Evolutionary conservation across 305 asterid species (phyloP), one percentile per base, ranked within the genome.

Genomic region (Rubia tinctorum): DNA sequence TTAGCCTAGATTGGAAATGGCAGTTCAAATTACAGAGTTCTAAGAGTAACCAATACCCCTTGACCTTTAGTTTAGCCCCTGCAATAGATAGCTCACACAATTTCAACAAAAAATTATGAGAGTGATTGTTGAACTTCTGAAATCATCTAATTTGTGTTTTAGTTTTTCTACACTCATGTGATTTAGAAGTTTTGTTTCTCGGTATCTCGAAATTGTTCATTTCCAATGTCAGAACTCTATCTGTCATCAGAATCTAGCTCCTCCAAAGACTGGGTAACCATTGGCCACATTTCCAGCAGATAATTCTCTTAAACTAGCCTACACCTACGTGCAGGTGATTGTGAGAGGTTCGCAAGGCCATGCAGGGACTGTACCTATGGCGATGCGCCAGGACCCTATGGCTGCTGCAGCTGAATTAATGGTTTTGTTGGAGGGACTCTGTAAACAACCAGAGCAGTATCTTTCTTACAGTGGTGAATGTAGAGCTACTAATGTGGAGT

Each of bases 341-440:
- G 96, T 92, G 76, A 92, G 81, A 88, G 99, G 99, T 67, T 86
- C 97, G 63, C 99, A 95, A 85, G 99, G 99, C 75, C 98, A 95
- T 74, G 99, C 98, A 0, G 99, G 98, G 78, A 95, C 99, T 47
- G 97, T 95, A 74, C 98, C 99, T 17, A 95, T 95, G 99, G 71
- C 69, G 69, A 92, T 95, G 97, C 93, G 98, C 62, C 90, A 84
- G 77, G 99, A 95, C 82, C 99, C 99, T n/a, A 89, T 95, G 97
- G 87, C 86, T 70, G 99, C 97, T 74, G 89, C 99, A 71, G 99
- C 99, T 30, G 98, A 90, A 75, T 73, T 92, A 83, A 95, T 95
- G 58, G 86, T 92, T 73, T 74, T 91, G 73, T 84, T 95, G 69
- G 99, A 92, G 81, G 86, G 84, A 78, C 88, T 95, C 63, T 95